Evolutionary conservation across 2,329 filamentous ascomycete species (phyloP), one percentile per base, ranked within the genome.

Genomic region (Colletotrichum eremochloae): DNA sequence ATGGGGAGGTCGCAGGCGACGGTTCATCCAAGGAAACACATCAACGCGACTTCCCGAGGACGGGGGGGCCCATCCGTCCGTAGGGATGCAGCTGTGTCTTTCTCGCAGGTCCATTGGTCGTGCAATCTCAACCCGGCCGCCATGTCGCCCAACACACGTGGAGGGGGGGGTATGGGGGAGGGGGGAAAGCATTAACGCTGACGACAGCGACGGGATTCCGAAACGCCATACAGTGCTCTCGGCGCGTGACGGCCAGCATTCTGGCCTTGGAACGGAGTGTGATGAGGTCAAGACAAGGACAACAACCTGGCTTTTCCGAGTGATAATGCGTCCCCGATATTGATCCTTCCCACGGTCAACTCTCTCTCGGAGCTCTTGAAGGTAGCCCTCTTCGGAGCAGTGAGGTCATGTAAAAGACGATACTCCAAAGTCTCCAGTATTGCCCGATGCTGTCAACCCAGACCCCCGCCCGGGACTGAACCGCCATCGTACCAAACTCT

Each of bases 201-300:
- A 2, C 33, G 18, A 1, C 42, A 44, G 52, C 44, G 50, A 62
- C 44, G 53, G 61, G 44, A 38, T 58, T 31, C 33, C 60, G 67
- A 66, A 65, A 66, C 67, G 67, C 20, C 56, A 18, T 50, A 42
- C 31, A 52, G 9, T 20, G 44, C 42, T 14, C 29, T 36, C 8
- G 5, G 12, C 29, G 36, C 46, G 48, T 40, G 24, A 67, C 44
- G 46, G 31, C 57, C 38, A 3, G 20, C 56, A 7, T 57, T 31
- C 48, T n/a, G 40, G 33, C 24, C 44, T 48, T 44, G 57, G 57
- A 68, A 68, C 53, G 65, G 20, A 15, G 50, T 44, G 48, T 55
- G 36, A 68, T 63, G 65, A 71, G 38, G 65, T 63, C 36, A 48
- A 71, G 68, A 68, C 65, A 68, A 63, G 64, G 58, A 52, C 24